Conservation (phyloP, 1,139 yeast species). For the Debaryomyces subglobosus region DNA sequence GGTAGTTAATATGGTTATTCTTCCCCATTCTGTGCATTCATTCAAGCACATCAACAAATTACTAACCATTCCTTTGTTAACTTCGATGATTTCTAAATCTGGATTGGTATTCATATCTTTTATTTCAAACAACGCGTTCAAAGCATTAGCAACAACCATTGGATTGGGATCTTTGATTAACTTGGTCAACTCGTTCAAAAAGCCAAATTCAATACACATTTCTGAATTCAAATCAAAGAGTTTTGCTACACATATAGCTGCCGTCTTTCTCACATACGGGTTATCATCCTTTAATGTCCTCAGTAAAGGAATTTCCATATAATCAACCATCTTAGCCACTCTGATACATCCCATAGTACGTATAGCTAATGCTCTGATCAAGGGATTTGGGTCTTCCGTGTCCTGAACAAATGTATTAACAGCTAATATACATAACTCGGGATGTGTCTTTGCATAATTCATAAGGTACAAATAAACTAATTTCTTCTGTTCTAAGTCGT, state of each 20-base stretch:
- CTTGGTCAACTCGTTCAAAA: slow-evolving; percentile 67
- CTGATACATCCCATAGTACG: slow-evolving; percentile 99
- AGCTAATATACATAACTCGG: slow-evolving; percentile 93
- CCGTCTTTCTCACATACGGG: slow-evolving; percentile 97
- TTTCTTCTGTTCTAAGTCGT: slow-evolving; percentile 95
- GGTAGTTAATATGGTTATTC: slow-evolving; percentile 85
- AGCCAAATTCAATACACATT: slow-evolving; percentile 86
- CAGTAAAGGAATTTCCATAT: slow-evolving; percentile 86
- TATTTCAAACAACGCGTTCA: slow-evolving; percentile 83
- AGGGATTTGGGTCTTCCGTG: slow-evolving; percentile 95
- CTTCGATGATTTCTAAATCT: slow-evolving; percentile 39
- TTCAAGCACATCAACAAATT: slow-evolving; percentile 80
- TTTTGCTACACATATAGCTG: slow-evolving; percentile 96
- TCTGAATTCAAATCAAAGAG: slow-evolving; percentile 83
- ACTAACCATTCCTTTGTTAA: slow-evolving; percentile 53
- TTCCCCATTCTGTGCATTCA: slow-evolving; percentile 99
- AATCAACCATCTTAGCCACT: slow-evolving; percentile 93
- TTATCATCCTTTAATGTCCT: slow-evolving; percentile 88
- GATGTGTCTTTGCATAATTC: slow-evolving; percentile 97
- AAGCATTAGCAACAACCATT: slow-evolving; percentile 95
- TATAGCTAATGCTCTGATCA: slow-evolving; percentile 93
- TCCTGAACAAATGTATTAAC: slow-evolving; percentile 97
- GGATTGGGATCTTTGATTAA: slow-evolving; percentile 88
- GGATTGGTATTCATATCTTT: slow-evolving; percentile 63
- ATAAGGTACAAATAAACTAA: slow-evolving; percentile 90